Evolutionary conservation across 306 rosid genomes (phyloP), one percentile per base, ranked within the genome.

Genomic region (Astragalus glycyphyllos): DNA sequence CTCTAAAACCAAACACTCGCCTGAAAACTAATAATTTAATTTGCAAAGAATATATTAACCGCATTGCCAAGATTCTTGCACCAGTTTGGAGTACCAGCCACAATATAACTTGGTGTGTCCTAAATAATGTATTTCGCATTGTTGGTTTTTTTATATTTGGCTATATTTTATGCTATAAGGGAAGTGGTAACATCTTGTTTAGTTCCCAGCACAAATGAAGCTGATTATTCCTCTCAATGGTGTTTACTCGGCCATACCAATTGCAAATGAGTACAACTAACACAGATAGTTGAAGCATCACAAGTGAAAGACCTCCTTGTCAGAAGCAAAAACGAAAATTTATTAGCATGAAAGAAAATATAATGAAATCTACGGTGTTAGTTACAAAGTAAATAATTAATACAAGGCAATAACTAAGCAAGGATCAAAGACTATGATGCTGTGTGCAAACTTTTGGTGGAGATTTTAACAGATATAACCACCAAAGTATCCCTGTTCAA

Each of bases 341-440:
- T 63, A 66, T 68, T 41, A 68, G 53, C 54, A 60, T 1, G 14
- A 72, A 63, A 68, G 42, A 55, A 77, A 72, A 65, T 66, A 75
- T 16, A 75, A 69, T 55, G 71, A 74, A 73, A 81, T 78, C 16
- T 67, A 68, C 4, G 54, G 69, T 67, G 80, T 79, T 78, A 79
- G 65, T 78, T 68, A 63, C 81, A 81, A 72, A 72, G 20, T 59
- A 72, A 72, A 11, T 59, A 34, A 58, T 58, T 64, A 76, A 68
- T 72, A 83, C 86, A 83, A 58, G 77, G 79, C 17, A 68, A 71
- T 77, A 51, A 55, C 65, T 74, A 76, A 72, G 79, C 76, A 78
- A 72, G 73, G 60, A 89, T 78, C 81, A 74, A 82, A 74, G 86
- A 80, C 81, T 14, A 57, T 46, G 58, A 57, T 46, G 58, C 2